Evolutionary conservation across 2,329 filamentous ascomycete species (phyloP).

Genomic region (Magnaporthiopsis incrustans): DNA sequence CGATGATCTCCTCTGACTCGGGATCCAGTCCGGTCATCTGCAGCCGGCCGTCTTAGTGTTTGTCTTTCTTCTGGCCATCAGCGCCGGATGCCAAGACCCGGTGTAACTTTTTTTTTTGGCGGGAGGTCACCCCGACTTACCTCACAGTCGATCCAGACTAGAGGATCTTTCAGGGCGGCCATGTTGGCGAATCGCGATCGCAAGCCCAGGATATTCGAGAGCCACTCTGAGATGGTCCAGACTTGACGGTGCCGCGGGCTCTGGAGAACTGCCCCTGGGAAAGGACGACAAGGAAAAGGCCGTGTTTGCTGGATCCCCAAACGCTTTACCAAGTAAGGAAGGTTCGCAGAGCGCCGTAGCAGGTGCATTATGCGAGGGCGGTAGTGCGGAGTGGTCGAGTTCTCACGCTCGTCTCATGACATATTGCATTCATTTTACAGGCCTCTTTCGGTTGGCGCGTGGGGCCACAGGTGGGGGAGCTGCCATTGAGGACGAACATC

Average conservation of each 20-base stretch:
- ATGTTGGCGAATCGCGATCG: slow-evolving; percentile 6
- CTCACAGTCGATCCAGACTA: slow-evolving; percentile 79
- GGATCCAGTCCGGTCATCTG: slow-evolving; percentile 89
- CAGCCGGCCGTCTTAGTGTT: neutral
- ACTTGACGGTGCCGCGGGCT: neutral
- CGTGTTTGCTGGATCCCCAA: neutral
- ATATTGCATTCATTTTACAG: neutral
- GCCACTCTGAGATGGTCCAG: too few relatives aligned
- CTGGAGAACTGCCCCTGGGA: neutral
- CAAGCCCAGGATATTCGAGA: neutral
- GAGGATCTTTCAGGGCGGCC: slow-evolving; percentile 39
- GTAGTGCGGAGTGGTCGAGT: neutral
- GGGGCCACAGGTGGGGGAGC: too few relatives aligned
- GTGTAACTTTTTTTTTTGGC: neutral
- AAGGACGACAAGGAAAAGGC: neutral
- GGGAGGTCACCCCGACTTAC: slow-evolving; percentile 20
- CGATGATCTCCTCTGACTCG: slow-evolving; percentile 75
- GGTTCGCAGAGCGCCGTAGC: neutral
- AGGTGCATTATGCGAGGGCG: neutral
- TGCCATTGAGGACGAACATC: neutral
- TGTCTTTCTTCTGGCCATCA: neutral
- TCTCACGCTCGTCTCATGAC: neutral
- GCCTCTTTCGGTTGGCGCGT: neutral
- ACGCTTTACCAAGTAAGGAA: neutral
- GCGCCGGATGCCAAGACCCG: neutral